Evolutionary conservation across 2,329 filamentous ascomycete genomes (phyloP).

Genomic region (Cladosporium colombiae): DNA sequence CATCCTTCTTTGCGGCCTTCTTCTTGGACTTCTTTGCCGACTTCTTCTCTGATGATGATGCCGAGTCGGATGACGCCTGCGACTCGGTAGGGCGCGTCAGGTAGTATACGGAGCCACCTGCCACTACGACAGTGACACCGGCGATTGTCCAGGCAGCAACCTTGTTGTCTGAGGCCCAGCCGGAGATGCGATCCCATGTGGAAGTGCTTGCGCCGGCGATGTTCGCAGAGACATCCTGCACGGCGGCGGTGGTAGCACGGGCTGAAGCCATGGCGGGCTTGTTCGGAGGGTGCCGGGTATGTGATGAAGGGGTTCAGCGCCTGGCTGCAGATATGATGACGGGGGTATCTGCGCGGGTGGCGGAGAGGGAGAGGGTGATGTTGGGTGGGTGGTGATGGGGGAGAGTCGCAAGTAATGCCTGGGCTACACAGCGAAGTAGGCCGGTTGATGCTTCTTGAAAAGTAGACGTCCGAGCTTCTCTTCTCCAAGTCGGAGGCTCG

Average conservation of each 20-base stretch:
- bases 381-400: conserved; percentile 1
- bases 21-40: conserved; percentile 84
- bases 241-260: conserved; percentile 23
- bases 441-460: background rate
- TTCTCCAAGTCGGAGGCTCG: background rate
- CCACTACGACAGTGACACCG: conserved; percentile 88
- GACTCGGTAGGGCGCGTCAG: conserved; percentile 46
- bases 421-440: background rate
- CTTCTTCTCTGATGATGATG: conserved; percentile 37
- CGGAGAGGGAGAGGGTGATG: background rate
- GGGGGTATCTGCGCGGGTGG: conserved; percentile 17
- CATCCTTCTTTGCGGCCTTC: conserved; percentile 77
- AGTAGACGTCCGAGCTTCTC: background rate
- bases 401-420: background rate
- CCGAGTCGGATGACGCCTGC: conserved; percentile 43
- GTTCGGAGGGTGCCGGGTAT: background rate
- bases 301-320: conserved; percentile 11
- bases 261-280: conserved; percentile 19
- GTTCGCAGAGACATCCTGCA: conserved; percentile 34
- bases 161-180: conserved; percentile 95
- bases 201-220: conserved; percentile 55
- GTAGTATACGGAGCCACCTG: conserved; percentile 92
- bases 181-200: conserved; percentile 85
- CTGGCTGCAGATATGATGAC: conserved; percentile 17
- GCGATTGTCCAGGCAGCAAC: conserved; percentile 94